Evolutionary conservation across 352 stramenopile species (phyloP).

Genomic region (Pythium utonaiense): DNA sequence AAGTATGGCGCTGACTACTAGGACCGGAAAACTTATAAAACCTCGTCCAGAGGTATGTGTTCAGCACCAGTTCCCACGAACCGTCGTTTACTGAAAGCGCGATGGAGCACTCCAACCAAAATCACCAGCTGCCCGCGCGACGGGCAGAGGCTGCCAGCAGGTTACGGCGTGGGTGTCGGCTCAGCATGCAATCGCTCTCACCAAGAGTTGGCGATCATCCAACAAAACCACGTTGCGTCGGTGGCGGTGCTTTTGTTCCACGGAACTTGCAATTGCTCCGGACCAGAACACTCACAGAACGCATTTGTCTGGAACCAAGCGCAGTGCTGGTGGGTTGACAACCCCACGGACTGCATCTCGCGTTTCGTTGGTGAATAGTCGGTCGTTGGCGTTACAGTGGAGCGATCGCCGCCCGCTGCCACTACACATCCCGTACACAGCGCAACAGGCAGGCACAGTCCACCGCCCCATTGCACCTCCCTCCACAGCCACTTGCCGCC

Average conservation of each 20-base stretch:
- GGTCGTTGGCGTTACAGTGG: background rate
- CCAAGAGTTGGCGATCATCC: background rate
- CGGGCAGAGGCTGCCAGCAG: slow-evolving; percentile 2
- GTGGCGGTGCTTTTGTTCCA: background rate
- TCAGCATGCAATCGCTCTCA: background rate
- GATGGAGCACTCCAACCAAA: slow-evolving; percentile 12
- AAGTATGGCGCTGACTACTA: slow-evolving; percentile 21
- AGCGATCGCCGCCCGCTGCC: background rate
- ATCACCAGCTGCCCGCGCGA: background rate
- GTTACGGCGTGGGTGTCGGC: background rate
- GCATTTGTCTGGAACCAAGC: slow-evolving; percentile 2
- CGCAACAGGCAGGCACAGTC: background rate
- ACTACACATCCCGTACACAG: background rate
- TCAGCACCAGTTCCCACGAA: slow-evolving; percentile 2
- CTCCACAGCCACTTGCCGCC: background rate
- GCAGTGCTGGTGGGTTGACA: background rate
- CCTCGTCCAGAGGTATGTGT: slow-evolving; percentile 13
- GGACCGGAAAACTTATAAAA: slow-evolving; percentile 6
- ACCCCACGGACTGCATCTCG: background rate
- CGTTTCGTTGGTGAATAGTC: background rate
- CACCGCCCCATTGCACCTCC: background rate
- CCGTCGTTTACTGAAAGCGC: background rate
- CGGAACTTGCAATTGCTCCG: background rate
- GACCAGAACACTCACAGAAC: slow-evolving; percentile 9
- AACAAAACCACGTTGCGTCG: background rate